Percentiles rank a stretch among this genome's conserved stretches.
phyloP scores from a whole-genome alignment of 1,284 basidiomycete genomes.

The Neolentinus lepideus region DNA sequence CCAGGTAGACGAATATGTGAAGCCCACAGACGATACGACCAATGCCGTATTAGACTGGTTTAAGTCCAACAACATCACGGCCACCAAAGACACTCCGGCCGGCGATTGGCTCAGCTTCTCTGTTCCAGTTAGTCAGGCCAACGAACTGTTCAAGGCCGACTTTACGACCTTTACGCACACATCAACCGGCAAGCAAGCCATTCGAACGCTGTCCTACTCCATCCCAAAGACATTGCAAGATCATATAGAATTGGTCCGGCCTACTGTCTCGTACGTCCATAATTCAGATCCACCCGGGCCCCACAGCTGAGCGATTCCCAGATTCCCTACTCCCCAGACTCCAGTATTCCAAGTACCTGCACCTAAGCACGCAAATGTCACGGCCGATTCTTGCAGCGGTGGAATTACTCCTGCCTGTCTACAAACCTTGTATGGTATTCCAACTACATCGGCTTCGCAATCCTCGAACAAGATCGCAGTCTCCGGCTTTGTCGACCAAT shows the following conservation, averaged over 20 bases:
- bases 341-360: neutral
- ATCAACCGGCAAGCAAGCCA: slow-evolving; percentile 19
- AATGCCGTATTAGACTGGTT: slow-evolving; percentile 27
- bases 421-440: slow-evolving; percentile 19
- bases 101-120: slow-evolving; percentile 26
- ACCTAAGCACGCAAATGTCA: neutral
- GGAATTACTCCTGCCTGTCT: slow-evolving; percentile 17
- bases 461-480: slow-evolving; percentile 13
- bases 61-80: slow-evolving; percentile 21
- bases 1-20: slow-evolving; percentile 30
- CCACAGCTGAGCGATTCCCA: neutral
- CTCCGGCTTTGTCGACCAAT: slow-evolving; percentile 17
- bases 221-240: slow-evolving; percentile 24
- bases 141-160: slow-evolving; percentile 23
- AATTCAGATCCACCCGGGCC: neutral
- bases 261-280: slow-evolving; percentile 16
- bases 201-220: slow-evolving; percentile 31
- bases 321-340: neutral
- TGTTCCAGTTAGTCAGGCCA: slow-evolving; percentile 26
- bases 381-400: neutral
- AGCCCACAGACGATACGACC: slow-evolving; percentile 24
- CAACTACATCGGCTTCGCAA: slow-evolving; percentile 14
- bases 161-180: slow-evolving; percentile 24
- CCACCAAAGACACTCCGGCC: slow-evolving; percentile 17
- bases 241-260: slow-evolving; percentile 27